Evolutionary conservation across 176 grass and related monocot genomes (phyloP).

Genomic region (Aegilops umbellulata): DNA sequence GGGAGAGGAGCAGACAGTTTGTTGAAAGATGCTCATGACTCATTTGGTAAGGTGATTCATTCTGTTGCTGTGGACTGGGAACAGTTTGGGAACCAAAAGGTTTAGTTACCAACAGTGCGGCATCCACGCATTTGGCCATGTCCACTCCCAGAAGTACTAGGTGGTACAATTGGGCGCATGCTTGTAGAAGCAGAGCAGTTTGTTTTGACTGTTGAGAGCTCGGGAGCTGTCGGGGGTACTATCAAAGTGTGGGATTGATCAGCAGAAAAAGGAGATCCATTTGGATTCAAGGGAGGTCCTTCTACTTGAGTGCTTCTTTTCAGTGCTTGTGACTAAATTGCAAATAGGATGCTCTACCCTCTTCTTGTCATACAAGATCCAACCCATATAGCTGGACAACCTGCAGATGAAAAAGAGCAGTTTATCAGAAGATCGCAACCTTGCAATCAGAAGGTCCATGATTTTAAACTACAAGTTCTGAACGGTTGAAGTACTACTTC

Average conservation of each 20-base stretch:
- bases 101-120: neutral
- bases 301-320: neutral
- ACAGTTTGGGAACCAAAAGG: slow-evolving; percentile 19
- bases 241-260: neutral
- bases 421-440: neutral
- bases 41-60: neutral
- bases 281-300: neutral
- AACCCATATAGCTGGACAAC: slow-evolving; percentile 36
- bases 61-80: neutral
- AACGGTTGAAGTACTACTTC: slow-evolving; percentile 55
- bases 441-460: slow-evolving; percentile 15
- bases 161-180: slow-evolving; percentile 11
- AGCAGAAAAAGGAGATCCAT: neutral
- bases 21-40: neutral
- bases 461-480: slow-evolving; percentile 19
- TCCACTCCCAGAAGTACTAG: neutral
- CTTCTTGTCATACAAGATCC: slow-evolving; percentile 17
- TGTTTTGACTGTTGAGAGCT: slow-evolving; percentile 26
- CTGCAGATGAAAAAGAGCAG: slow-evolving; percentile 14
- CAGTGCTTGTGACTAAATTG: neutral
- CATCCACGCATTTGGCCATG: neutral
- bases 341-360: slow-evolving; percentile 12
- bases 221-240: neutral
- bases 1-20: slow-evolving; percentile 13
- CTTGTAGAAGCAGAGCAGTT: slow-evolving; percentile 30